phyloP scores from a whole-genome alignment of 805 yeast species.

The Lachancea kluyveri region DNA sequence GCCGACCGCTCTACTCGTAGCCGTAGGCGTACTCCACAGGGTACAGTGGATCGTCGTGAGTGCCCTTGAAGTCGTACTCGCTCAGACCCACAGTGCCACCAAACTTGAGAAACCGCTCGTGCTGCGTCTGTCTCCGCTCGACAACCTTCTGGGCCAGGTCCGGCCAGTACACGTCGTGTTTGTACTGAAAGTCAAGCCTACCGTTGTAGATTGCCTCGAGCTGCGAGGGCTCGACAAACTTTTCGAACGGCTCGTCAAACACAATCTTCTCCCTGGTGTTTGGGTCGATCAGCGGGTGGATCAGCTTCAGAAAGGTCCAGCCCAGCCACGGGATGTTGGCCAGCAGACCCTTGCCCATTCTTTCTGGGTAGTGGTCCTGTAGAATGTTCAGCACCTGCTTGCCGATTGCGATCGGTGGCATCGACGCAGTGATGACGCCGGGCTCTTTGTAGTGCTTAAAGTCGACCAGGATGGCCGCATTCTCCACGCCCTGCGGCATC shows the following conservation, averaged over 20 bases:
- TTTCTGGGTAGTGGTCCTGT: constrained; percentile 54
- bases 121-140: constrained; percentile 33
- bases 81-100: constrained; percentile 49
- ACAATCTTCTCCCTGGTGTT: constrained; percentile 51
- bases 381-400: constrained; percentile 45
- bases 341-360: constrained; percentile 47
- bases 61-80: constrained; percentile 45
- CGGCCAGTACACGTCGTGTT: constrained; percentile 50
- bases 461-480: constrained; percentile 48
- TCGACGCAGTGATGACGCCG: constrained; percentile 32
- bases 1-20: too few species aligned
- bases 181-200: constrained; percentile 42
- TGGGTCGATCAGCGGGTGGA: constrained; percentile 55
- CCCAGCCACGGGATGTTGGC: constrained; percentile 54
- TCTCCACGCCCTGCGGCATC: constrained; percentile 56
- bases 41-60: constrained; percentile 18
- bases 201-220: constrained; percentile 44
- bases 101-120: constrained; percentile 32
- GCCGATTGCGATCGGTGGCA: constrained; percentile 45
- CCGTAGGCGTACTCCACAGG: constrained; percentile 17
- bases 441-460: constrained; percentile 39
- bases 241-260: constrained; percentile 51
- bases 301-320: constrained; percentile 48
- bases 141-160: constrained; percentile 41
- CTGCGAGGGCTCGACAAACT: constrained; percentile 47